Conservation (phyloP, 208 protist genomes). For the Trypanosoma caninum region DNA sequence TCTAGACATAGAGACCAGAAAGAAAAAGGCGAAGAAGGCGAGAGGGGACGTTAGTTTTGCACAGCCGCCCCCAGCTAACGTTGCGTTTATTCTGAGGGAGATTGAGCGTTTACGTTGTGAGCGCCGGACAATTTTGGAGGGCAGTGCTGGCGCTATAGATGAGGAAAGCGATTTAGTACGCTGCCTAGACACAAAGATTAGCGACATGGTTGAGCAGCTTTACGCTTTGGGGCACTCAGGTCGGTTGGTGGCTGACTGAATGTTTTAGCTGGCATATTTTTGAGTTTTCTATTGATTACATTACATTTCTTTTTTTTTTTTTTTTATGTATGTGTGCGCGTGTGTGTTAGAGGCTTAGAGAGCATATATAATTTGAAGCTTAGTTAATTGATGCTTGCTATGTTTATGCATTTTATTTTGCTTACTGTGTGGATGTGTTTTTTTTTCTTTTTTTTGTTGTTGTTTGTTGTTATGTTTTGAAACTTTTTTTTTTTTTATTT, state of each 20-base stretch:
- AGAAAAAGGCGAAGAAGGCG: not conserved
- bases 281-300: too few species aligned
- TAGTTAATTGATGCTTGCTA: too few species aligned
- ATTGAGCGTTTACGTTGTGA: conserved; percentile 50
- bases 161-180: conserved; percentile 51
- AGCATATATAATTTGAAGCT: too few species aligned
- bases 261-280: too few species aligned
- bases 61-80: not conserved
- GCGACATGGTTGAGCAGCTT: conserved; percentile 39
- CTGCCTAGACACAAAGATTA: conserved; percentile 47
- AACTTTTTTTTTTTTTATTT: too few species aligned
- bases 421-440: not conserved
- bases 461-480: too few species aligned
- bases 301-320: too few species aligned
- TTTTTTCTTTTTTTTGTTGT: conserved; percentile 15
- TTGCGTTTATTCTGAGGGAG: conserved; percentile 26
- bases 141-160: conserved; percentile 58
- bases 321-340: not conserved
- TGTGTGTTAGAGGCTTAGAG: too few species aligned
- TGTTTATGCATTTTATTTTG: not conserved
- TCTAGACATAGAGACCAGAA: not conserved
- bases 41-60: not conserved
- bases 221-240: not conserved
- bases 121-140: conserved; percentile 43
- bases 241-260: not conserved